phyloP scores from a whole-genome alignment of 345 rosid species.

The Eucalyptus globulus region DNA sequence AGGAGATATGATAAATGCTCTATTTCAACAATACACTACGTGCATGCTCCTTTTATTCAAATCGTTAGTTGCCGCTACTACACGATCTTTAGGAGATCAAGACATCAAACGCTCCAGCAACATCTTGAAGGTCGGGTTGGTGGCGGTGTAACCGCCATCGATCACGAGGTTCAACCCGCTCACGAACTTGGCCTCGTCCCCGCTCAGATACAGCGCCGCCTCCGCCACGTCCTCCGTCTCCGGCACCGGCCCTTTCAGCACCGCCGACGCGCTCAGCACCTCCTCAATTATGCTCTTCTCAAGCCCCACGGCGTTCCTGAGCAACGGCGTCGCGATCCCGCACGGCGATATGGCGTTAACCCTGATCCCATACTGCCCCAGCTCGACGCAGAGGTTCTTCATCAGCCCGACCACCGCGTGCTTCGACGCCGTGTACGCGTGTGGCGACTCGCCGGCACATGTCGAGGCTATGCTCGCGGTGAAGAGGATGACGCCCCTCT shows the following conservation, averaged over 20 bases:
- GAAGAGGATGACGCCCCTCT: slow-evolving; percentile 26
- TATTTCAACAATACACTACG: background rate
- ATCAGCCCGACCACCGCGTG: slow-evolving; percentile 32
- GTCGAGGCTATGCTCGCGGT: slow-evolving; percentile 19
- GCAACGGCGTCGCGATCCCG: slow-evolving; percentile 19
- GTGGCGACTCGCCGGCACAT: slow-evolving; percentile 7
- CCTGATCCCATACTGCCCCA: slow-evolving; percentile 26
- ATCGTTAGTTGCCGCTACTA: background rate
- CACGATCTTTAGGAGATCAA: background rate
- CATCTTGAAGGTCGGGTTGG: slow-evolving; percentile 10
- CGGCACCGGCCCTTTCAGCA: slow-evolving; percentile 14
- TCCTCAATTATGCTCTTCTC: slow-evolving; percentile 4
- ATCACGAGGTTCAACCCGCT: slow-evolving; percentile 28
- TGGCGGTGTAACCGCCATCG: slow-evolving; percentile 32
- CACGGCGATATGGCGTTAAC: slow-evolving; percentile 23
- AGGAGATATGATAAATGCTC: background rate
- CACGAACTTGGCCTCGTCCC: slow-evolving; percentile 22
- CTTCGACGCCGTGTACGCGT: slow-evolving; percentile 25
- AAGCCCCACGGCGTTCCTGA: background rate
- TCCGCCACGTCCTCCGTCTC: slow-evolving; percentile 19
- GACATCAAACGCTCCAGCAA: background rate
- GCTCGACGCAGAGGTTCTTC: slow-evolving; percentile 30
- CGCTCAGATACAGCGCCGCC: slow-evolving; percentile 22
- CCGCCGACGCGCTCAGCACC: slow-evolving; percentile 11
- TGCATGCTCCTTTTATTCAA: background rate